Percentiles rank a stretch among this genome's conserved stretches.
These are phyloP conservation scores for Xeromyces bisporus DNA, from an alignment of 495 filamentous ascomycete genomes.

Conservation along the genomic window DNA sequence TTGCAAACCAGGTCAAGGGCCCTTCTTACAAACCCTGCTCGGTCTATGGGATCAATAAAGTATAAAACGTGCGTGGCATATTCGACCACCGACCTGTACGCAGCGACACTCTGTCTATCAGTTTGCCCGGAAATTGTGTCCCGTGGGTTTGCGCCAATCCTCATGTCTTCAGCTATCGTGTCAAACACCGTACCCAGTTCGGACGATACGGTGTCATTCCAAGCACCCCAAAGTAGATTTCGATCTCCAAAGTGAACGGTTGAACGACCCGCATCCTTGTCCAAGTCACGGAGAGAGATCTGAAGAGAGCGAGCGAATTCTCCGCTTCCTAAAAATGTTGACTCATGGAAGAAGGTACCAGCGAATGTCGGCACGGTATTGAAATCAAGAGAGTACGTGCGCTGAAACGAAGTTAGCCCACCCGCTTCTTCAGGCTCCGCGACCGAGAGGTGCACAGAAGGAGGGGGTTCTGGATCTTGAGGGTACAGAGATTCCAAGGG, in stretches of 20 bases:
- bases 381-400: conserved; percentile 57
- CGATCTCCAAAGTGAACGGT: conserved; percentile 32
- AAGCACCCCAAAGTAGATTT: conserved; percentile 44
- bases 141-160: conserved; percentile 2
- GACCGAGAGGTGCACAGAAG: too few species aligned
- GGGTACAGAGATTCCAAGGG: conserved; percentile 1
- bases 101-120: conserved; percentile 1
- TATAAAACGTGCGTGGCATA: conserved; percentile 33
- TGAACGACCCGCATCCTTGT: conserved; percentile 14
- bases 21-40: conserved; percentile 21
- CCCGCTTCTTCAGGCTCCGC: conserved; percentile 4
- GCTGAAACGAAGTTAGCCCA: conserved; percentile 34
- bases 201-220: conserved; percentile 53
- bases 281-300: conserved; percentile 13
- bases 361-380: conserved; percentile 45
- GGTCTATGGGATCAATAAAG: conserved; percentile 36
- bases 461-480: conserved; percentile 6
- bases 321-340: conserved; percentile 61
- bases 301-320: conserved; percentile 38
- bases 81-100: conserved; percentile 22
- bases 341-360: conserved; percentile 61
- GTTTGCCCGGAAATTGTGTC: conserved; percentile 1
- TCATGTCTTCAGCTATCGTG: conserved; percentile 23
- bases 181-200: conserved; percentile 45
- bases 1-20: conserved; percentile 13